A percentile compares a stretch with the other conserved stretches of the same genome.
phyloP scores from a whole-genome alignment of 1,139 yeast genomes.

The Nakaseomyces sp. region DNA sequence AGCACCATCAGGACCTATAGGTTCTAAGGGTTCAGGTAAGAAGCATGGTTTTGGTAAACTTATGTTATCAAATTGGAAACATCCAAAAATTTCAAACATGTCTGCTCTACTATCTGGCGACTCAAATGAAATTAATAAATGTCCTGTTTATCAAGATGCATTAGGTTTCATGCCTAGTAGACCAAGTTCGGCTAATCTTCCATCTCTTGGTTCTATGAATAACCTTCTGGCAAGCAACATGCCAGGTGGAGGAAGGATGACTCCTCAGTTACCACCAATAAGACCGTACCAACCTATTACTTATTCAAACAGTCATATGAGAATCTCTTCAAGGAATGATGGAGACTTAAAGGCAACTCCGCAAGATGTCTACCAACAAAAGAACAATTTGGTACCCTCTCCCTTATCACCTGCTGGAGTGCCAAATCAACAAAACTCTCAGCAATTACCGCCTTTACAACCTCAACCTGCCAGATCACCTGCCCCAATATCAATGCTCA shows the following conservation, averaged over 20 bases:
- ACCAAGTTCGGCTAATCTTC: constrained; percentile 7
- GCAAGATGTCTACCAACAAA: background rate
- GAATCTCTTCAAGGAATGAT: constrained; percentile 10
- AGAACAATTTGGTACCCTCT: background rate
- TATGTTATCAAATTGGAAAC: constrained; percentile 17
- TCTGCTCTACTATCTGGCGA: constrained; percentile 26
- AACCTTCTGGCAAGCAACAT: background rate
- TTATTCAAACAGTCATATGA: constrained; percentile 26
- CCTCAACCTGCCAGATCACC: constrained; percentile 6
- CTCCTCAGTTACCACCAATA: constrained; percentile 26
- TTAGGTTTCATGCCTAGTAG: constrained; percentile 27
- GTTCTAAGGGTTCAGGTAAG: constrained; percentile 8
- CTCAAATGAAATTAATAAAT: constrained; percentile 28
- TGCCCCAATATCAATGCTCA: background rate
- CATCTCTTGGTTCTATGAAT: constrained; percentile 6
- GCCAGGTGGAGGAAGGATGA: constrained; percentile 6
- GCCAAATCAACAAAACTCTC: background rate
- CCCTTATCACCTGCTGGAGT: background rate
- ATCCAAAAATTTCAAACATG: constrained; percentile 24
- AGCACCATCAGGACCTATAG: constrained; percentile 25
- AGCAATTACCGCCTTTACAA: background rate
- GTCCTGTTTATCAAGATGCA: constrained; percentile 32
- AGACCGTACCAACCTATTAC: constrained; percentile 31
- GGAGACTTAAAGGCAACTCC: background rate
- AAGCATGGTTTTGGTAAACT: constrained; percentile 6